Conservation (phyloP, 768 basidiomycete genomes). For the Termitomyces eurrhizus region DNA sequence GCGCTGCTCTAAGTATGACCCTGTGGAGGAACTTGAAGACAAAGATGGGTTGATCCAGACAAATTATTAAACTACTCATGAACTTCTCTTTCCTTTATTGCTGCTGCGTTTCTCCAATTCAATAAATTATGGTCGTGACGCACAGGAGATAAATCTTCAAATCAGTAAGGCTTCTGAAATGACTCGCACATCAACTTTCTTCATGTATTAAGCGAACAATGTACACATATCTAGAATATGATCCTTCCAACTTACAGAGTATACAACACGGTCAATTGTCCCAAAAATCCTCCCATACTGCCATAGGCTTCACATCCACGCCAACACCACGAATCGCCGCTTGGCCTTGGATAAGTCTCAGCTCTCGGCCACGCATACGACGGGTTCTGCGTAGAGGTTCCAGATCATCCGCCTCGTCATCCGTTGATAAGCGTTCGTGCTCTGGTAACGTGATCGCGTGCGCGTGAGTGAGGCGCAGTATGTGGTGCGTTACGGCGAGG, state of each 20-base stretch:
- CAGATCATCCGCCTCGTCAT: conserved; percentile 69
- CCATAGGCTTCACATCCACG: conserved; percentile 31
- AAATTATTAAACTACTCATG: background rate
- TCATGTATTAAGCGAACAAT: background rate
- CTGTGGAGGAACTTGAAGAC: conserved; percentile 66
- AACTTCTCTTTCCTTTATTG: background rate
- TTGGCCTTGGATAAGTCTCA: conserved; percentile 79
- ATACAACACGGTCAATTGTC: conserved; percentile 1
- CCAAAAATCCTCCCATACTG: conserved; percentile 48
- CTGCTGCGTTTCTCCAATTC: background rate
- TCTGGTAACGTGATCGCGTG: conserved; percentile 54
- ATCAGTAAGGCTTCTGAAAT: background rate
- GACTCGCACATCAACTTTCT: background rate
- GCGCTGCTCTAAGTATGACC: conserved; percentile 46
- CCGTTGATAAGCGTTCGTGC: conserved; percentile 57
- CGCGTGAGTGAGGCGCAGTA: conserved; percentile 59
- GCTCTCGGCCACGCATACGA: conserved; percentile 82
- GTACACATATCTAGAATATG: background rate
- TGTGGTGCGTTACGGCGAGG: conserved; percentile 70
- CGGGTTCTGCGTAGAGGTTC: conserved; percentile 63
- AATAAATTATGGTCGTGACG: background rate
- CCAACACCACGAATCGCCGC: conserved; percentile 53
- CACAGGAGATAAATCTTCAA: background rate
- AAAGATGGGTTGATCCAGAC: conserved; percentile 39
- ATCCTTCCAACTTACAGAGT: background rate